Conservation (phyloP, 2,329 filamentous ascomycete genomes). For the Alternaria conjuncta region DNA sequence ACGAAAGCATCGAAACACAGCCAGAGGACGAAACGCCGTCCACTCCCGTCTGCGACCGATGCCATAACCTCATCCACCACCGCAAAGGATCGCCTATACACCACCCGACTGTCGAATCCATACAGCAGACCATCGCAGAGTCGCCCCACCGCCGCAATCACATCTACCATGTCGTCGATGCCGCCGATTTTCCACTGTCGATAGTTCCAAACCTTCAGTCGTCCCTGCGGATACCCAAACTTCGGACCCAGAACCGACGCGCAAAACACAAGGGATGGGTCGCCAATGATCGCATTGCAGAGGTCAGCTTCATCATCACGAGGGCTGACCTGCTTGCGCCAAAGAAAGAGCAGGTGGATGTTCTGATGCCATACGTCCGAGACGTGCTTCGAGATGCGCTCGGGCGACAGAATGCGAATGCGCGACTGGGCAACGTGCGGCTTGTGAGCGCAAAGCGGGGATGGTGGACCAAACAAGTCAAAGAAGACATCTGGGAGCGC, state of each 20-base stretch:
- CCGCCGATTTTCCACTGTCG: slow-evolving; percentile 96
- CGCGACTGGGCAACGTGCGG: slow-evolving; percentile 86
- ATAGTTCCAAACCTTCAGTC: slow-evolving; percentile 77
- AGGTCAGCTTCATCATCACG: slow-evolving; percentile 90
- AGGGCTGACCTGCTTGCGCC: slow-evolving; percentile 85
- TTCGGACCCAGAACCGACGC: slow-evolving; percentile 81
- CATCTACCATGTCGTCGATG: slow-evolving; percentile 93
- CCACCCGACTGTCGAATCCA: slow-evolving; percentile 80
- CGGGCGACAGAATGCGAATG: slow-evolving; percentile 67
- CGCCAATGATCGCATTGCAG: slow-evolving; percentile 68
- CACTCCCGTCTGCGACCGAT: slow-evolving; percentile 80
- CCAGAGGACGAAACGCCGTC: slow-evolving; percentile 23
- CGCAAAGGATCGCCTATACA: slow-evolving; percentile 72
- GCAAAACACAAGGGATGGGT: slow-evolving; percentile 71
- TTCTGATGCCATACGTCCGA: slow-evolving; percentile 82
- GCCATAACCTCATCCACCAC: slow-evolving; percentile 82
- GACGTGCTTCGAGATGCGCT: slow-evolving; percentile 79
- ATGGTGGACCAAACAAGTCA: slow-evolving; percentile 91
- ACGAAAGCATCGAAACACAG: slow-evolving; percentile 20
- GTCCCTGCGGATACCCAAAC: slow-evolving; percentile 72
- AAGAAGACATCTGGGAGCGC: slow-evolving; percentile 81
- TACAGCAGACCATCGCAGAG: slow-evolving; percentile 83
- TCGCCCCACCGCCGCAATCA: slow-evolving; percentile 91
- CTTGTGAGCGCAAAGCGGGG: slow-evolving; percentile 84
- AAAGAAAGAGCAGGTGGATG: slow-evolving; percentile 81